A percentile compares a stretch with the other conserved stretches of the same genome.
phyloP scores from a whole-genome alignment of 352 stramenopile genomes.

The Phytophthora fragariaefolia region DNA sequence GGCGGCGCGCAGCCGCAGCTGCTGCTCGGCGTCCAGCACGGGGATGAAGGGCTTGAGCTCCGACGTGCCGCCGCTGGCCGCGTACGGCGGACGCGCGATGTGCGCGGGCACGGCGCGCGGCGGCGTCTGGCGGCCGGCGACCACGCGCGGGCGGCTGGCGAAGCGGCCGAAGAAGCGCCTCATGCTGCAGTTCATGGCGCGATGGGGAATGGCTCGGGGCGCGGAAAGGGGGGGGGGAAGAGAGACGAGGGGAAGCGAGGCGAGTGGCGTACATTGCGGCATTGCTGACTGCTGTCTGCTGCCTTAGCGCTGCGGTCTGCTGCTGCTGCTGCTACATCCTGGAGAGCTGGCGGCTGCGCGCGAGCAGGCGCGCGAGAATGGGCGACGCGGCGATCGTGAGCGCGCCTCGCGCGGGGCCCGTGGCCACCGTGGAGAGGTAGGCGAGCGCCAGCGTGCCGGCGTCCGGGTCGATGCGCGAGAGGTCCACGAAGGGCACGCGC shows the following conservation, averaged over 20 bases:
- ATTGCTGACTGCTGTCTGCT: too few species aligned
- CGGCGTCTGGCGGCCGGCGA: constrained; percentile 58
- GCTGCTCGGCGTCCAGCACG: constrained; percentile 72
- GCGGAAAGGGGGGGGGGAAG: constrained; percentile 5
- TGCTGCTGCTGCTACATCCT: constrained; percentile 25
- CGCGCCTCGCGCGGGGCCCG: constrained; percentile 67
- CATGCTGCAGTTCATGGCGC: constrained; percentile 34
- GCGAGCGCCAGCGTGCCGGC: constrained; percentile 74
- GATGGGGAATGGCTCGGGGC: not conserved
- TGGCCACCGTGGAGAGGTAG: constrained; percentile 95
- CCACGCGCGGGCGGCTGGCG: constrained; percentile 46
- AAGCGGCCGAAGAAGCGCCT: constrained; percentile 46
- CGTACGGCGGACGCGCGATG: constrained; percentile 75
- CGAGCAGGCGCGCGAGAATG: constrained; percentile 72
- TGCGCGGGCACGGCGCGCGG: constrained; percentile 50
- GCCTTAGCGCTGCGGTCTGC: not conserved
- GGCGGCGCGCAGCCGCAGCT: constrained; percentile 68
- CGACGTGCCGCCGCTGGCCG: constrained; percentile 66
- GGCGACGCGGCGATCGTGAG: constrained; percentile 79
- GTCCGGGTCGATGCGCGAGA: constrained; percentile 72
- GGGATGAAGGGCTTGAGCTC: constrained; percentile 76
- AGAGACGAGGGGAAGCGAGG: too few species aligned
- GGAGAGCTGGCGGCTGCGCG: constrained; percentile 39
- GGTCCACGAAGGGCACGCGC: constrained; percentile 75
- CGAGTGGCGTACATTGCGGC: too few species aligned